A percentile compares a stretch with the other conserved stretches of the same genome.
Evolutionary conservation across 495 filamentous ascomycete genomes (phyloP).

Genomic region (Stereocaulon alpinum): DNA sequence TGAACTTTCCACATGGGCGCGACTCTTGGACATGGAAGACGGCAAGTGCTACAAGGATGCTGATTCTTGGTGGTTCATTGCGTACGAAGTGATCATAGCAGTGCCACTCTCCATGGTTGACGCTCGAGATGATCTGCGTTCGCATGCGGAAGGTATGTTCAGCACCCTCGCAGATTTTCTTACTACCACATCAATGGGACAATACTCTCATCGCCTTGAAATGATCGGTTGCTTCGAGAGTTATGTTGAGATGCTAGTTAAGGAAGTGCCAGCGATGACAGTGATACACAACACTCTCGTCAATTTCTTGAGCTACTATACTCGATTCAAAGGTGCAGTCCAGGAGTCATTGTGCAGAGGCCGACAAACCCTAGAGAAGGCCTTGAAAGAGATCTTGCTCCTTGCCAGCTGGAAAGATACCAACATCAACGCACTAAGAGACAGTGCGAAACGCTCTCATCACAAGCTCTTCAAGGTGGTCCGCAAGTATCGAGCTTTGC

Average conservation of each 20-base stretch:
- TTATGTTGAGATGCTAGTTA: slow-evolving; percentile 43
- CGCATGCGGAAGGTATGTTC: slow-evolving; percentile 57
- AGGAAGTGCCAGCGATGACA: slow-evolving; percentile 44
- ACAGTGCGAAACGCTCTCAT: slow-evolving; percentile 83
- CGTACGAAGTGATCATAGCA: slow-evolving; percentile 77
- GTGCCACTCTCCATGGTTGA: slow-evolving; percentile 52
- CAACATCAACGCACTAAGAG: slow-evolving; percentile 76
- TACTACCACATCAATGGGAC: slow-evolving; percentile 60
- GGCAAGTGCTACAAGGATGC: slow-evolving; percentile 64
- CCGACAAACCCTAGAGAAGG: slow-evolving; percentile 61
- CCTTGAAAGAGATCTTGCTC: slow-evolving; percentile 77
- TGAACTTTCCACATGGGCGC: slow-evolving; percentile 85
- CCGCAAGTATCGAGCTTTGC: slow-evolving; percentile 67
- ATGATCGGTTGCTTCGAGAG: slow-evolving; percentile 62
- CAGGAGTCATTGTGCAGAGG: slow-evolving; percentile 51
- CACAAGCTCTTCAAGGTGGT: slow-evolving; percentile 85
- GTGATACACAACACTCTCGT: slow-evolving; percentile 48
- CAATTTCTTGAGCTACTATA: slow-evolving; percentile 68
- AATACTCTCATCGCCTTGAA: slow-evolving; percentile 60
- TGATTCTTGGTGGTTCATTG: slow-evolving; percentile 91
- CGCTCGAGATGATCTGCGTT: slow-evolving; percentile 42
- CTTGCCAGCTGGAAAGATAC: slow-evolving; percentile 95
- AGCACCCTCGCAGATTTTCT: slow-evolving; percentile 67
- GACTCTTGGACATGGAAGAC: slow-evolving; percentile 76
- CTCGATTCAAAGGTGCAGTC: slow-evolving; percentile 54